These are phyloP conservation scores for Dactylis glomerata DNA, from an alignment of 176 grass and related monocot species.

Conservation along the genomic window DNA sequence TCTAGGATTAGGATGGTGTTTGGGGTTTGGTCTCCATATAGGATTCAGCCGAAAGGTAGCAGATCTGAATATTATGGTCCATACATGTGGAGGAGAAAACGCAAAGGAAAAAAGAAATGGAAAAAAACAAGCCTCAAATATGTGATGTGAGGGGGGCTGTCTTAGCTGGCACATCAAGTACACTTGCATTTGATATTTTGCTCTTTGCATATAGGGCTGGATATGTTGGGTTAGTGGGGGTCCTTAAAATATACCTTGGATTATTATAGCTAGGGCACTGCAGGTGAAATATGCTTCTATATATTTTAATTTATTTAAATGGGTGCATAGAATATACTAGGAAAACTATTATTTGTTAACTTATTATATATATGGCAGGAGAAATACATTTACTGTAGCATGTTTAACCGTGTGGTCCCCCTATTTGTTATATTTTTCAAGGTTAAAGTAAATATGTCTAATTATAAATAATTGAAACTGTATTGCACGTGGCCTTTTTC, in stretches of 20 bases:
- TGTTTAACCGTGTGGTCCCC: too few species aligned
- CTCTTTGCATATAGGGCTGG: conserved; percentile 29
- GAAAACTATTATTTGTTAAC: neutral
- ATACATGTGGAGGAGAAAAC: conserved; percentile 10
- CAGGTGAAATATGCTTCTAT: neutral
- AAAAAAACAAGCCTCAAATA: conserved; percentile 18
- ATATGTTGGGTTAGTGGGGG: conserved; percentile 60
- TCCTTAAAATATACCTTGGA: conserved; percentile 53
- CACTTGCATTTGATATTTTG: conserved; percentile 34
- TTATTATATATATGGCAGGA: neutral
- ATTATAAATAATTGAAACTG: neutral
- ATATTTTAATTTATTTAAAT: neutral
- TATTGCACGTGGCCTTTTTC: neutral
- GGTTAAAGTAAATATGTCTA: too few species aligned
- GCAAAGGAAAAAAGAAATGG: conserved; percentile 12
- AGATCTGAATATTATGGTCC: conserved; percentile 26
- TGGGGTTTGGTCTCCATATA: conserved; percentile 16
- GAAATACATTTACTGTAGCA: too few species aligned
- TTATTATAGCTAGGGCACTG: conserved; percentile 17
- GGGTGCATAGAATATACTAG: neutral
- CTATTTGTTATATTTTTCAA: too few species aligned
- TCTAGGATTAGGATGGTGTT: neutral
- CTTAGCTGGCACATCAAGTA: conserved; percentile 35
- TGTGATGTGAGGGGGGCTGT: conserved; percentile 27
- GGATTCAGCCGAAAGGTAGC: conserved; percentile 23